Evolutionary conservation across 257 asterid genomes (phyloP).

Genomic region (Gentiana macrophylla): DNA sequence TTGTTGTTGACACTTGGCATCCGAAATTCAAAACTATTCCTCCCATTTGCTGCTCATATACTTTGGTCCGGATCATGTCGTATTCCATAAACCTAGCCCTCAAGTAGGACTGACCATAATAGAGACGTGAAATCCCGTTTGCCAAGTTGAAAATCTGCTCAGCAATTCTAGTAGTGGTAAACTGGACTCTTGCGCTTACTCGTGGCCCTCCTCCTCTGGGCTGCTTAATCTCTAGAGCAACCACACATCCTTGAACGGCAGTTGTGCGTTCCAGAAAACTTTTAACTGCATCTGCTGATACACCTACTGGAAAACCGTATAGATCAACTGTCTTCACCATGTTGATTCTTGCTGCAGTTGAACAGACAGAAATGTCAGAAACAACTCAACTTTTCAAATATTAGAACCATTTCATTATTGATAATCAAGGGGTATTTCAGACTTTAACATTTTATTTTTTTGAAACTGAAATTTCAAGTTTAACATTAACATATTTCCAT

Average conservation of each 20-base stretch:
- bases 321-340: slow-evolving; percentile 30
- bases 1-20: slow-evolving; percentile 40
- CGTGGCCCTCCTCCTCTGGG: slow-evolving; percentile 25
- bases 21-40: slow-evolving; percentile 41
- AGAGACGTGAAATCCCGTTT: slow-evolving; percentile 11
- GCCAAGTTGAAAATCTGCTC: slow-evolving; percentile 27
- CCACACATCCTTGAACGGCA: slow-evolving; percentile 30
- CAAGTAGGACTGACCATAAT: slow-evolving; percentile 45
- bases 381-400: no score
- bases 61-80: slow-evolving; percentile 26
- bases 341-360: no score
- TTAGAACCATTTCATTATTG: no score
- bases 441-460: no score
- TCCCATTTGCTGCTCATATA: slow-evolving; percentile 26
- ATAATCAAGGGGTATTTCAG: no score
- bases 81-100: slow-evolving; percentile 29
- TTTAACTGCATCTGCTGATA: slow-evolving; percentile 28
- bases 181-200: slow-evolving; percentile 69
- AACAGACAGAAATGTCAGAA: no score
- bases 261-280: slow-evolving; percentile 31
- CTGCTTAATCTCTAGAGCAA: slow-evolving; percentile 49
- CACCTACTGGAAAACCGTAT: slow-evolving; percentile 40
- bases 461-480: no score
- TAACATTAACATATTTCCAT: no score
- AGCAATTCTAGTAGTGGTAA: slow-evolving; percentile 18